These are phyloP conservation scores for Ustilago hordei DNA, from an alignment of 1,284 basidiomycete genomes.

Conservation along the genomic window DNA sequence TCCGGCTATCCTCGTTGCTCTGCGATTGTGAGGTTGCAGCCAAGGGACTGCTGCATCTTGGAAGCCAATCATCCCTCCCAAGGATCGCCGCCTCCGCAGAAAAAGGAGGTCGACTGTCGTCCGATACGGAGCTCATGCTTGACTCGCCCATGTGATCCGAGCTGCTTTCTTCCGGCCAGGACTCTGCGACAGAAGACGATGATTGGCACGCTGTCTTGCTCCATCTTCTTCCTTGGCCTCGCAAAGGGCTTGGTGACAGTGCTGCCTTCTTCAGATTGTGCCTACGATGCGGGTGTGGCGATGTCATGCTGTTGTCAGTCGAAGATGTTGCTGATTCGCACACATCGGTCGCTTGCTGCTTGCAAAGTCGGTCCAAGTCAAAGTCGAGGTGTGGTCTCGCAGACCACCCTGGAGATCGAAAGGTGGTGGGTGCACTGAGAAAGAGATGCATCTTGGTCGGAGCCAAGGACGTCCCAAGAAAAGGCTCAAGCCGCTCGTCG, in stretches of 20 bases:
- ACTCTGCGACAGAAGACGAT: constrained; percentile 32
- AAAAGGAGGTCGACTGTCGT: constrained; percentile 31
- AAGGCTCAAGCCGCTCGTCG: constrained; percentile 27
- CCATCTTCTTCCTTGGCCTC: constrained; percentile 13
- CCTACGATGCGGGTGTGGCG: neutral
- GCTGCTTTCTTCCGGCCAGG: constrained; percentile 34
- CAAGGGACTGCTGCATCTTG: constrained; percentile 19
- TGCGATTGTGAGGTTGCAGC: neutral
- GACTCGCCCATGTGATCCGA: constrained; percentile 36
- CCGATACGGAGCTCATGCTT: constrained; percentile 39
- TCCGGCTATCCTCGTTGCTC: constrained; percentile 22
- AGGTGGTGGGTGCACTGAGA: constrained; percentile 35
- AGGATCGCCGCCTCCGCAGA: constrained; percentile 6
- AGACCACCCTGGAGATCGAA: constrained; percentile 53
- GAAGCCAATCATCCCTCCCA: constrained; percentile 17
- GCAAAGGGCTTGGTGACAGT: constrained; percentile 15
- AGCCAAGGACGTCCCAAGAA: constrained; percentile 20
- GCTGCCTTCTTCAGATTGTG: constrained; percentile 8
- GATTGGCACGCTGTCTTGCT: constrained; percentile 20
- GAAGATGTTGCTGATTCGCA: neutral
- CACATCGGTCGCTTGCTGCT: neutral
- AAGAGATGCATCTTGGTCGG: constrained; percentile 46
- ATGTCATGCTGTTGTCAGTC: constrained; percentile 14
- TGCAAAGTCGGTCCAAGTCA: constrained; percentile 25
- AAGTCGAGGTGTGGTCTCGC: constrained; percentile 47